Evolutionary conservation across 768 basidiomycete species (phyloP).

Genomic region (Kwoniella sp.): DNA sequence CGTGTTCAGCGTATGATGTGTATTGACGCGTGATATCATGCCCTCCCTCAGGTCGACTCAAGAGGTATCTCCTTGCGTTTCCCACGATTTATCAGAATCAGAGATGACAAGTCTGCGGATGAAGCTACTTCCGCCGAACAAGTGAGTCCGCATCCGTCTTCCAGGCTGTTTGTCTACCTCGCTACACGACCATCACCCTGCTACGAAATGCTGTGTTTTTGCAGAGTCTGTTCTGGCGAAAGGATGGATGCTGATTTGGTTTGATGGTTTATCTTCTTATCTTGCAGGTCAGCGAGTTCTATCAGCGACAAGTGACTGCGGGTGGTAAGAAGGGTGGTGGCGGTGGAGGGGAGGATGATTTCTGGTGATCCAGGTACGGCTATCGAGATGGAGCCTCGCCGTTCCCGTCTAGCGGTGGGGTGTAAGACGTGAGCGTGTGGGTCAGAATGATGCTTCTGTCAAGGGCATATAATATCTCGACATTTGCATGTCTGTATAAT

Average conservation of each 20-base stretch:
- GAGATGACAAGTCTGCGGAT: conserved; percentile 91
- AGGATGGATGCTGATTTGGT: too few species aligned
- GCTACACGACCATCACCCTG: too few species aligned
- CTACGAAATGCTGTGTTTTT: too few species aligned
- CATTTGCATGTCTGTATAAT: too few species aligned
- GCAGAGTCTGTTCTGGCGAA: background rate
- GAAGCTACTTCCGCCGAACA: conserved; percentile 92
- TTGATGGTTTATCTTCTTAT: too few species aligned
- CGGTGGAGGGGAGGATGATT: conserved; percentile 60
- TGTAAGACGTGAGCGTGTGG: too few species aligned
- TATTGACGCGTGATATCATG: too few species aligned
- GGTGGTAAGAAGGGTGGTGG: conserved; percentile 67
- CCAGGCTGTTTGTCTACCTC: too few species aligned
- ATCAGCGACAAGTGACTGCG: conserved; percentile 80
- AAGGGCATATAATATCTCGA: too few species aligned
- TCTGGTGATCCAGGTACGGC: conserved; percentile 52
- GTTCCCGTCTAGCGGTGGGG: too few species aligned
- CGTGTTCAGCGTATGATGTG: too few species aligned
- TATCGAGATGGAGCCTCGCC: background rate
- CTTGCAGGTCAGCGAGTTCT: conserved; percentile 80
- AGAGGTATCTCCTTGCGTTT: conserved; percentile 94
- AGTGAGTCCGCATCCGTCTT: conserved; percentile 61
- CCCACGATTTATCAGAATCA: conserved; percentile 85
- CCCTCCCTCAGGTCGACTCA: conserved; percentile 62
- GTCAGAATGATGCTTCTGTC: too few species aligned